phyloP scores from a whole-genome alignment of 2,329 filamentous ascomycete species.

The Pseudocercospora cruenta region DNA sequence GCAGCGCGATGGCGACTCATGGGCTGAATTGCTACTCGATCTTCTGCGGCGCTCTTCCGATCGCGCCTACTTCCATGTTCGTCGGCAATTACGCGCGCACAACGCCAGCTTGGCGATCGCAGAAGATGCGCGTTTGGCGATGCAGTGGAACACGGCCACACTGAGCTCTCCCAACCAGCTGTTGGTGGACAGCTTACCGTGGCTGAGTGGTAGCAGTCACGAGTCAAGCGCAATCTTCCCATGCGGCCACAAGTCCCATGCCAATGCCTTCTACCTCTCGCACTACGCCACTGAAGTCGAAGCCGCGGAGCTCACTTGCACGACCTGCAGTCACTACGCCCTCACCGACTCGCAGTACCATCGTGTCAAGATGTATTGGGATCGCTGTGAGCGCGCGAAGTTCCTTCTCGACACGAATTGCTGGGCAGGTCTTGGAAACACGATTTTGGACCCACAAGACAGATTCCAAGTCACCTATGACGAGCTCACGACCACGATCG shows the following conservation, averaged over 20 bases:
- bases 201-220: background rate
- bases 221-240: background rate
- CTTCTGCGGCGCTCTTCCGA: background rate
- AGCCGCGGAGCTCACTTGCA: background rate
- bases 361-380: background rate
- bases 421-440: background rate
- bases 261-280: background rate
- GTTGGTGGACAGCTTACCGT: background rate
- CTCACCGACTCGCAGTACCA: background rate
- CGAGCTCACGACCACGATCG: background rate
- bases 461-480: background rate
- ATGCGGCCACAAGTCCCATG: background rate
- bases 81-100: background rate
- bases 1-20: background rate
- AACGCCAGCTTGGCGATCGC: background rate
- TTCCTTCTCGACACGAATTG: background rate
- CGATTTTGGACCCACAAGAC: background rate
- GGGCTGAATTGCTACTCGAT: background rate
- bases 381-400: background rate
- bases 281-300: background rate
- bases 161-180: background rate
- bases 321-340: background rate
- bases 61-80: background rate
- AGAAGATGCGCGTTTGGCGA: background rate
- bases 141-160: background rate